phyloP scores from a whole-genome alignment of 768 basidiomycete genomes.

The Suillus americanus region DNA sequence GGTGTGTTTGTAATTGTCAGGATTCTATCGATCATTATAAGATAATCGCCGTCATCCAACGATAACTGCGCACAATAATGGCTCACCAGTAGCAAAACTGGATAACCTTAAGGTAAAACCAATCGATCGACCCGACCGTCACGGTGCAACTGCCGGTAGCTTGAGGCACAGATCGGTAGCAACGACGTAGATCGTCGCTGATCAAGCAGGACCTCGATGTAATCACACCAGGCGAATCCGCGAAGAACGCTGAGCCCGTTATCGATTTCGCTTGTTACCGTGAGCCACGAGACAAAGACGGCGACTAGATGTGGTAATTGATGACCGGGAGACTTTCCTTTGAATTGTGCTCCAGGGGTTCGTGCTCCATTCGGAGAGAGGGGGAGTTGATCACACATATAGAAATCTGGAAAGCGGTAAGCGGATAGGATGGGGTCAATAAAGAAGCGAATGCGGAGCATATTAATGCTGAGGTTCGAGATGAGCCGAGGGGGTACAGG shows the following conservation, averaged over 20 bases:
- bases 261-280: conserved; percentile 2
- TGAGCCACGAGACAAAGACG: background rate
- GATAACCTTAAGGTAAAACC: background rate
- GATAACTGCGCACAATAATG: background rate
- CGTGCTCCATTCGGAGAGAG: background rate
- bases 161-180: background rate
- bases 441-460: background rate
- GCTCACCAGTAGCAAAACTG: background rate
- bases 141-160: background rate
- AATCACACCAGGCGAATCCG: background rate
- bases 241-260: background rate
- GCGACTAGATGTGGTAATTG: conserved; percentile 3
- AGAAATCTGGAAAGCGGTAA: background rate
- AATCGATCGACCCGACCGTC: background rate
- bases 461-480: background rate
- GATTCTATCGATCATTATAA: background rate
- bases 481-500: background rate
- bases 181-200: background rate
- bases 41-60: background rate
- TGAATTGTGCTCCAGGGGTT: background rate
- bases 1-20: background rate
- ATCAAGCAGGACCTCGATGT: background rate
- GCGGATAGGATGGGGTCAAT: background rate
- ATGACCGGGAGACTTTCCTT: background rate
- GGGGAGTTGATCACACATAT: background rate